Conservation (phyloP, 2,329 filamentous ascomycete genomes). For the Tolypocladium guangdongense region DNA sequence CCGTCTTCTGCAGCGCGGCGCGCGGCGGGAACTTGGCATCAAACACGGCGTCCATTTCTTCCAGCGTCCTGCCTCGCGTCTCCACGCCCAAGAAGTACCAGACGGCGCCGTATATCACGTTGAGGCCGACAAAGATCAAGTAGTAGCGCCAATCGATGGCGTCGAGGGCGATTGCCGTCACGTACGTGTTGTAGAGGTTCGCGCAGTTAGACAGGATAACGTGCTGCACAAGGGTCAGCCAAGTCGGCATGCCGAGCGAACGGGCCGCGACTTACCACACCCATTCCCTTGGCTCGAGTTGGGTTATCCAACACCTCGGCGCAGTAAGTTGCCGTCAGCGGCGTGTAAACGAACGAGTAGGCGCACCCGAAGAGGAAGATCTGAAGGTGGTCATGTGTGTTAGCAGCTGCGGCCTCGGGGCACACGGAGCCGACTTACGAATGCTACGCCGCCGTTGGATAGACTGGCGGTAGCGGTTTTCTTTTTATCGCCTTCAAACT, state of each 20-base stretch:
- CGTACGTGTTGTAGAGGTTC: constrained; percentile 21
- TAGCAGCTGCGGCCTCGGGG: not conserved
- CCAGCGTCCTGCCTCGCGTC: constrained; percentile 24
- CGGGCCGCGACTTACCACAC: constrained; percentile 12
- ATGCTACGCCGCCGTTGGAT: constrained; percentile 34
- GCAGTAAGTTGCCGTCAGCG: constrained; percentile 27
- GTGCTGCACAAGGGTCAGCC: constrained; percentile 7
- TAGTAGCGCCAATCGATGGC: constrained; percentile 20
- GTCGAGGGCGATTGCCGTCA: constrained; percentile 18
- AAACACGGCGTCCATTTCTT: constrained; percentile 33
- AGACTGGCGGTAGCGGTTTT: constrained; percentile 21
- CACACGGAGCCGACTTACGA: constrained; percentile 18
- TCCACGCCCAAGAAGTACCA: constrained; percentile 20
- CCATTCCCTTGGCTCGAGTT: constrained; percentile 24
- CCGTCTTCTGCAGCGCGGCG: constrained; percentile 22
- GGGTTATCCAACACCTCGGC: constrained; percentile 21
- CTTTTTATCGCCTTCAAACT: constrained; percentile 20
- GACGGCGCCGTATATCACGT: constrained; percentile 14
- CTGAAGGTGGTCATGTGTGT: constrained; percentile 11
- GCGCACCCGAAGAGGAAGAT: constrained; percentile 42
- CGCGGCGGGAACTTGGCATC: constrained; percentile 24
- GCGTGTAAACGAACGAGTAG: constrained; percentile 40
- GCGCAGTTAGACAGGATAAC: constrained; percentile 19
- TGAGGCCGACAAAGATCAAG: constrained; percentile 20
- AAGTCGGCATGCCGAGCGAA: not conserved